Percentiles rank a stretch among this genome's conserved stretches.
Conservation (phyloP, 2,329 filamentous ascomycete genomes). For the Exserohilum rostratum region DNA sequence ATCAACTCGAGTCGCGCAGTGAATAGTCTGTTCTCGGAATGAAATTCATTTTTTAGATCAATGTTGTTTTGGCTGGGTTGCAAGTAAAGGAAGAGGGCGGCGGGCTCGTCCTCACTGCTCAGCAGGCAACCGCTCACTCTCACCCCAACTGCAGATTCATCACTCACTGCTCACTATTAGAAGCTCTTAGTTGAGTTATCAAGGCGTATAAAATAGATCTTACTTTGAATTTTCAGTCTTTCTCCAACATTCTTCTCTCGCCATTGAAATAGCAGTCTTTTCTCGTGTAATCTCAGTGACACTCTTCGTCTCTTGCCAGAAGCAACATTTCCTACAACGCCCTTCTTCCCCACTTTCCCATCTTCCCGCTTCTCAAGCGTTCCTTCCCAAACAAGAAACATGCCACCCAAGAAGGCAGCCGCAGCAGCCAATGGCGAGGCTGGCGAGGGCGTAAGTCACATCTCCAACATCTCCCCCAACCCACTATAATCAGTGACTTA, state of each 20-base stretch:
- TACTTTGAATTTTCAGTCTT: no score
- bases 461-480: not conserved
- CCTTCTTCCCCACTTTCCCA: no score
- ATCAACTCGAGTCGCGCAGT: no score
- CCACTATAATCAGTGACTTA: not conserved
- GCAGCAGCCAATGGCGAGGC: not conserved
- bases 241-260: not conserved
- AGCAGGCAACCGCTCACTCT: not conserved
- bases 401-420: slow-evolving; percentile 21
- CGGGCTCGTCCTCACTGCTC: no score
- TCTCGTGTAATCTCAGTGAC: not conserved
- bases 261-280: no score
- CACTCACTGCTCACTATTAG: not conserved
- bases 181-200: no score
- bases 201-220: no score
- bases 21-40: no score
- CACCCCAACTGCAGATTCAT: not conserved
- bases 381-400: slow-evolving; percentile 3
- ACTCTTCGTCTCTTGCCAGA: not conserved
- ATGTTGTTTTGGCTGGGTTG: not conserved
- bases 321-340: no score
- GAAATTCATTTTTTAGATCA: not conserved
- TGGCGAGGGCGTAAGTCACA: not conserved
- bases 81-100: not conserved
- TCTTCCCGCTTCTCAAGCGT: no score